phyloP scores from a whole-genome alignment of 306 rosid species.

The Dalbergia oliveri region DNA sequence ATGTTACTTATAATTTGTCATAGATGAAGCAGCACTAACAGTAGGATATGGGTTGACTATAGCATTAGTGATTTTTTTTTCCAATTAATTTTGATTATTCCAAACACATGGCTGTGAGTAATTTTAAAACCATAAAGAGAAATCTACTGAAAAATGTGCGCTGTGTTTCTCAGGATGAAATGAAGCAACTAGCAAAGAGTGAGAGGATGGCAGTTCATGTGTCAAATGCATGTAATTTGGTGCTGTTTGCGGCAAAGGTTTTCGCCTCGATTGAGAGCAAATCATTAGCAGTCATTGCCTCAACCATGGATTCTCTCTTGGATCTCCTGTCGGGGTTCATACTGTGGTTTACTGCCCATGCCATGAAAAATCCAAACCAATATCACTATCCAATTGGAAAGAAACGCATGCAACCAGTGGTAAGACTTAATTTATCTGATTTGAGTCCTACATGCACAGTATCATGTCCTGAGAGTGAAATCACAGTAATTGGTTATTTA shows the following conservation, averaged over 20 bases:
- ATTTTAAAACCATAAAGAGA: not conserved
- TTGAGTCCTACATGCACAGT: not conserved
- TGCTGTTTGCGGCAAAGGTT: slow-evolving; percentile 77
- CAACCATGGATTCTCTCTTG: slow-evolving; percentile 84
- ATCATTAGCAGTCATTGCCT: slow-evolving; percentile 85
- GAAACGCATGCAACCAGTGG: slow-evolving; percentile 93
- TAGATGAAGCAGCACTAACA: not conserved
- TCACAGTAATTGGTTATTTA: not conserved
- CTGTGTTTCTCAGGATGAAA: slow-evolving; percentile 66
- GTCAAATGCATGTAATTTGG: slow-evolving; percentile 70
- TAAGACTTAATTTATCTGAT: slow-evolving; percentile 41
- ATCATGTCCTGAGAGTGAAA: not conserved
- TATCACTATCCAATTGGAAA: slow-evolving; percentile 86
- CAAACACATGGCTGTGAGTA: not conserved
- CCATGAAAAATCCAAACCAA: slow-evolving; percentile 77
- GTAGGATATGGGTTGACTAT: not conserved
- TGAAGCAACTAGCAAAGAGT: slow-evolving; percentile 70
- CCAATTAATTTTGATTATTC: not conserved
- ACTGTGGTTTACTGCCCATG: slow-evolving; percentile 77
- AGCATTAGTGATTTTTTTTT: not conserved
- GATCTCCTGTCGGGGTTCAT: slow-evolving; percentile 90
- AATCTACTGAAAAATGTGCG: not conserved
- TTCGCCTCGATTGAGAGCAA: slow-evolving; percentile 74
- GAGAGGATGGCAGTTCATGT: slow-evolving; percentile 67
- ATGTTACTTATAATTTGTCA: slow-evolving; percentile 9